These are phyloP conservation scores for Stromatinia cepivora DNA, from an alignment of 2,329 filamentous ascomycete species.

Conservation along the genomic window DNA sequence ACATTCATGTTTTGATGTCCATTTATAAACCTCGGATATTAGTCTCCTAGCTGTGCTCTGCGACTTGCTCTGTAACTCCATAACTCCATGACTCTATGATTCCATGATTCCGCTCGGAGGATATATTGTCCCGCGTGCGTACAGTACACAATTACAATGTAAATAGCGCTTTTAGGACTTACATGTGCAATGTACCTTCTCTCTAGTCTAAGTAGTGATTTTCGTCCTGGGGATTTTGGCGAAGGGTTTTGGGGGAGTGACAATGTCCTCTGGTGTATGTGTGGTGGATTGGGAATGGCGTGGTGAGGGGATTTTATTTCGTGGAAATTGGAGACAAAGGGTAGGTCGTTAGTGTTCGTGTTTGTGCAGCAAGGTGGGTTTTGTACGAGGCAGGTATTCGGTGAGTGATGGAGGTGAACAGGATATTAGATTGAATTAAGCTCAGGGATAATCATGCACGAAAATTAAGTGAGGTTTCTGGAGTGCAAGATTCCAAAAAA, in stretches of 20 bases:
- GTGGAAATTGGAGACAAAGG: background rate
- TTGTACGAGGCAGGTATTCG: conserved; percentile 1
- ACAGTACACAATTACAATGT: background rate
- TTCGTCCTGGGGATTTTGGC: background rate
- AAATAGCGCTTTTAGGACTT: conserved; percentile 1
- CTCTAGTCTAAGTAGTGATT: background rate
- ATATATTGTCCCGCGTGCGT: background rate
- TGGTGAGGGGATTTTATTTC: background rate
- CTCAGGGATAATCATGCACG: background rate
- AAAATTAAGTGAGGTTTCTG: background rate
- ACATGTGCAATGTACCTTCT: background rate
- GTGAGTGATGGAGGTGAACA: background rate
- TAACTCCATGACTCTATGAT: background rate
- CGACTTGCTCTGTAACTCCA: background rate
- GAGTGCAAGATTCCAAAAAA: background rate
- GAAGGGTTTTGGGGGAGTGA: background rate
- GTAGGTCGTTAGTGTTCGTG: background rate
- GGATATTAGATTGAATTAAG: background rate
- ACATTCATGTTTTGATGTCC: background rate
- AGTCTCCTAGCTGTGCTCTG: background rate
- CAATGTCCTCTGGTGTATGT: background rate
- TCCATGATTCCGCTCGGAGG: background rate
- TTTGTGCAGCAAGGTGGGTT: background rate
- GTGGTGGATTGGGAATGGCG: background rate
- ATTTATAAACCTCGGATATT: background rate